Base-by-base conservation (phyloP, 192 early-diverging fungal species). In the Coemansia sp. region DNA sequence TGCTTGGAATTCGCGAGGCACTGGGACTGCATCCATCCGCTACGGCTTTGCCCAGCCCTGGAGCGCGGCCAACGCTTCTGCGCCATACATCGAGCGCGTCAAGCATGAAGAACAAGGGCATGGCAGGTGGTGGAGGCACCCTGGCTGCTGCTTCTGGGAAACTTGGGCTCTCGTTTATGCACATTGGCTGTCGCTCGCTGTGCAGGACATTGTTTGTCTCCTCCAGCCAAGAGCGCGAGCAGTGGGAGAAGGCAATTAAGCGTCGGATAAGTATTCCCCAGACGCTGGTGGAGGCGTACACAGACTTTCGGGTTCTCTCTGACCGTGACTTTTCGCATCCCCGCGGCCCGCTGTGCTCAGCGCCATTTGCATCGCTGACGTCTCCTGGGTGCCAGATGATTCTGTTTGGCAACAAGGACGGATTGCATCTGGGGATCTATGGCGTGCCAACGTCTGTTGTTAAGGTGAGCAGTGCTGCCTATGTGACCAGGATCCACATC, bases 271-370 rank as follows among this genome's bases (percentile, higher is more conserved):
- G 79, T 42, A 64, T 69, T 14, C 74, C 79, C 46, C 79, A 82
- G 68, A 82, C 79, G 38, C 68, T 82, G 50, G 79, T 82, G 5
- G 79, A 82, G 58, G 79, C 79, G 7, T 73, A 82, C 58, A 82
- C 79, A 0, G 79, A 82, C 10, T 38, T 67, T 32, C 70, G 79
- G 5, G 4, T 82, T 54, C 65, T 83, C 11, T 83, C 81, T 0
- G 81, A 83, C 51, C 66, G 72, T 50, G 81, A 83, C 50, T 83
- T 83, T 64, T 16, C 56, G n/a, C 66, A 68, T 5, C 20, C 39
- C 6, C 76, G 81, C 10, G 73, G 53, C 6, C 81, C 81, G 7
- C 72, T 69, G 63, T 83, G 81, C 44, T 72, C 81, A 25, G 76
- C 81, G 22, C 72, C 73, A 19, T 83, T 78, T 49, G 64, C 67